Evolutionary conservation across 2,329 filamentous ascomycete species (phyloP).

Genomic region (Podosphaera leucotricha): DNA sequence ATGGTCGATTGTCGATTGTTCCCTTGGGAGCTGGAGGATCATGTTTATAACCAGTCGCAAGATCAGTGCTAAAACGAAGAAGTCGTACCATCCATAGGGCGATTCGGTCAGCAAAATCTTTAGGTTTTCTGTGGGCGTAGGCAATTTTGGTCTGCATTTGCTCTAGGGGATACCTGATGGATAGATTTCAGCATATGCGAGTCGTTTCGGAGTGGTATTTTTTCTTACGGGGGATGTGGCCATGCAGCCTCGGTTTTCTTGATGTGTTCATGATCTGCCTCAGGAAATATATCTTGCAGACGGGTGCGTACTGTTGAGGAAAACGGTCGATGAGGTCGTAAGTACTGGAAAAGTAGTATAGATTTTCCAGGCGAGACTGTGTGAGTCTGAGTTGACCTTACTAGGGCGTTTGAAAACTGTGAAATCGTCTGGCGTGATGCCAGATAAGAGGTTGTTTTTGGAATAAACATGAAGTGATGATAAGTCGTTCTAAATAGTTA

Average conservation of each 20-base stretch:
- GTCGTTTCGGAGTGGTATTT: background rate
- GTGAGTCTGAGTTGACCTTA: conserved; percentile 9
- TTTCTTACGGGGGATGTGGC: conserved; percentile 20
- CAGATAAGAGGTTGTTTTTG: conserved; percentile 9
- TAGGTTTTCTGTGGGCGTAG: conserved; percentile 53
- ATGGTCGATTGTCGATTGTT: conserved; percentile 32
- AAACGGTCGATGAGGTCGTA: conserved; percentile 8
- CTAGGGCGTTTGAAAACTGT: conserved; percentile 11
- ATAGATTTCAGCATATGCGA: no score
- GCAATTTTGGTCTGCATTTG: conserved; percentile 51
- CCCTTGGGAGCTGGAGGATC: conserved; percentile 24
- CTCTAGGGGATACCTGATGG: conserved; percentile 48
- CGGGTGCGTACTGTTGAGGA: conserved; percentile 10
- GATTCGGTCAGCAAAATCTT: conserved; percentile 50
- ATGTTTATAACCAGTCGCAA: conserved; percentile 60
- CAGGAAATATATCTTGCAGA: conserved; percentile 14
- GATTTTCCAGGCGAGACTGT: conserved; percentile 3
- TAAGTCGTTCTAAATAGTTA: conserved; percentile 2
- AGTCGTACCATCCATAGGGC: conserved; percentile 58
- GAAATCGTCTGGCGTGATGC: conserved; percentile 9
- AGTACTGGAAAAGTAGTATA: conserved; percentile 4
- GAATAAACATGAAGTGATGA: conserved; percentile 10
- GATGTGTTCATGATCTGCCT: conserved; percentile 20
- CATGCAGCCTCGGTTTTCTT: conserved; percentile 40
- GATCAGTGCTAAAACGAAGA: conserved; percentile 58